Evolutionary conservation across 23 red algal species (phyloP), one percentile per base, ranked within the genome.

Genomic region (Gracilaria caudata): DNA sequence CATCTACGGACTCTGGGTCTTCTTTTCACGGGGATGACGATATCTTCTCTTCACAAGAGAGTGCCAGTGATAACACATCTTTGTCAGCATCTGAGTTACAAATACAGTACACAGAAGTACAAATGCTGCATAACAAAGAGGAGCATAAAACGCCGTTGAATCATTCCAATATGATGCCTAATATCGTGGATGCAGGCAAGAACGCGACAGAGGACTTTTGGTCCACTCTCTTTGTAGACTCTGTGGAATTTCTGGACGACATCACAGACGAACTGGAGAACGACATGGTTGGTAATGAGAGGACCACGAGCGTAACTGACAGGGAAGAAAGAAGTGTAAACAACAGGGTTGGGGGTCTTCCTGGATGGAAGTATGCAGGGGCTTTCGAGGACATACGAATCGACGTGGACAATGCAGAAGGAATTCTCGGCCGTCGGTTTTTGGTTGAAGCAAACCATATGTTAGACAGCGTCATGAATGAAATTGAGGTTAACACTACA

Each of bases 341-440:
- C 26, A 44, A 81, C 14, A 29, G 54, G 28, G 29, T 24, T 36
- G 78, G 53, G 28, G 78, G 78, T 60, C 56, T 81, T 34, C 54
- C 54, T 26, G 78, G 78, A 33, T 81, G 78, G 78, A 63, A 54
- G n/a, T 81, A 61, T 41, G 78, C 78, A 40, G 34, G 45, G n/a
- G 78, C 78, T 29, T 81, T 81, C 57, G 78, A 61, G 11, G 78
- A 81, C 54, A 0, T 81, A 81, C 0, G 57, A 81, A 81, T 81
- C 29, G n/a, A 51, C 14, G 45, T 81, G n/a, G 56, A 81, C 54
- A 56, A 81, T 51, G 54, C 78, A 1, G 78, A 81, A 30, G 51
- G 37, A 81, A 32, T 59, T 34, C 57, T 81, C 34, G 78, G 49
- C 2, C 45, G 56, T 40, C 2, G 78, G 8, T 81, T 1, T 81